Evolutionary conservation across 805 yeast species (phyloP), one percentile per base, ranked within the genome.

Genomic region (Wickerhamomyces bisporus): DNA sequence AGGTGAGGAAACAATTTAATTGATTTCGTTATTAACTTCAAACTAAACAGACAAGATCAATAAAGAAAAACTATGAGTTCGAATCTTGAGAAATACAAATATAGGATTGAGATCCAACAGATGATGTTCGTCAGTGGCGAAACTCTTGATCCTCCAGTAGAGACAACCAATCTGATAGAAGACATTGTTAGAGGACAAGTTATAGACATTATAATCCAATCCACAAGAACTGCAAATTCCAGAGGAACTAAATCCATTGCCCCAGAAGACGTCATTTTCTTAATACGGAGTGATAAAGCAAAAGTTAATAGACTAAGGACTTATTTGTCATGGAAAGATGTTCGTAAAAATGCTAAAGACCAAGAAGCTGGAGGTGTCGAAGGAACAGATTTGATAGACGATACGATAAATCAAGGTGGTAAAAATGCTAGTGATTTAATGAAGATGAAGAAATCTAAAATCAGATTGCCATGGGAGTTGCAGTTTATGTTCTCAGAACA

Each of bases 41-140:
- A n/a, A n/a, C n/a, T n/a, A n/a, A 6, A 10, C 23, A 27, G 24
- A 12, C 40, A 42, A 43, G 37, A 50, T 45, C 54, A 52, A 52
- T 40, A 57, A 59, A 34, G 40, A 41, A 26, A 47, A 36, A 21
- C 7, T 7, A 21, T 21, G 24, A 21, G 24, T 21, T 7, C 24
- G 24, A 21, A 21, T 21, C 24, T 10, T 7, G 24, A 21, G 24
- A 78, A 78, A 57, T 80, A 85, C 65, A 79, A 81, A 55, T 93
- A 91, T 61, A 70, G 95, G 40, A 76, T 85, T 27, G 98, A 93
- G 65, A 93, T 93, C 53, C 98, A 93, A 62, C 93, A 86, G 66
- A 93, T 93, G 98, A 93, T 93, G 98, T 93, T 93, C 68, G 98
- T 93, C 39, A 74, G 83, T 39, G 98, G 98, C 3, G 98, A 93